Percentiles rank a stretch among this genome's conserved stretches.
phyloP scores from a whole-genome alignment of 768 basidiomycete genomes.

The Daedaleopsis nitida region DNA sequence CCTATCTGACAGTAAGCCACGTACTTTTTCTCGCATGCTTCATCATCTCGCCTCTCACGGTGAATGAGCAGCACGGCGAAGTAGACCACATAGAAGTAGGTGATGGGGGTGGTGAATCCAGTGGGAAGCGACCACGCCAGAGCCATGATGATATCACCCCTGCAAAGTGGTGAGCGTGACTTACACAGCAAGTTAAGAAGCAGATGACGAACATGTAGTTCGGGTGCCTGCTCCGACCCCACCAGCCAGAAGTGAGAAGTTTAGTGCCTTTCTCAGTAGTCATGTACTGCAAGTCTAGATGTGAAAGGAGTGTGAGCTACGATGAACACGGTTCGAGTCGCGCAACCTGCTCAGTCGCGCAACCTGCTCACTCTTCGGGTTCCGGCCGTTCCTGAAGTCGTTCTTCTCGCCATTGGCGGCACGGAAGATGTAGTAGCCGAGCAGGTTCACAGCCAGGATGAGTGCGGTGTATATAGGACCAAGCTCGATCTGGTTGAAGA shows the following conservation, averaged over 20 bases:
- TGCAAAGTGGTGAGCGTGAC: conserved; percentile 30
- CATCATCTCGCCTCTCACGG: conserved; percentile 89
- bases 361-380: conserved; percentile 77
- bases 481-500: conserved; percentile 83
- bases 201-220: conserved; percentile 85
- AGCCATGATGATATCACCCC: conserved; percentile 87
- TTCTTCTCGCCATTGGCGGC: conserved; percentile 91
- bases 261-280: conserved; percentile 86
- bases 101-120: conserved; percentile 88
- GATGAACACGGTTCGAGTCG: not conserved
- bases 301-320: not conserved
- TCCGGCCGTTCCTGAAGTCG: conserved; percentile 88
- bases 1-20: conserved; percentile 24
- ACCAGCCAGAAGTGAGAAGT: conserved; percentile 95
- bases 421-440: conserved; percentile 93
- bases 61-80: conserved; percentile 90
- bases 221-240: conserved; percentile 92
- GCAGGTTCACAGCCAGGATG: conserved; percentile 63
- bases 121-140: conserved; percentile 93
- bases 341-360: conserved; percentile 46
- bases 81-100: conserved; percentile 93
- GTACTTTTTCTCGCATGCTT: conserved; percentile 86
- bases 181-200: not conserved
- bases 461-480: conserved; percentile 56
- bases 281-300: conserved; percentile 77